Evolutionary conservation across 1,284 basidiomycete species (phyloP), one percentile per base, ranked within the genome.

Genomic region (Malassezia psittaci): DNA sequence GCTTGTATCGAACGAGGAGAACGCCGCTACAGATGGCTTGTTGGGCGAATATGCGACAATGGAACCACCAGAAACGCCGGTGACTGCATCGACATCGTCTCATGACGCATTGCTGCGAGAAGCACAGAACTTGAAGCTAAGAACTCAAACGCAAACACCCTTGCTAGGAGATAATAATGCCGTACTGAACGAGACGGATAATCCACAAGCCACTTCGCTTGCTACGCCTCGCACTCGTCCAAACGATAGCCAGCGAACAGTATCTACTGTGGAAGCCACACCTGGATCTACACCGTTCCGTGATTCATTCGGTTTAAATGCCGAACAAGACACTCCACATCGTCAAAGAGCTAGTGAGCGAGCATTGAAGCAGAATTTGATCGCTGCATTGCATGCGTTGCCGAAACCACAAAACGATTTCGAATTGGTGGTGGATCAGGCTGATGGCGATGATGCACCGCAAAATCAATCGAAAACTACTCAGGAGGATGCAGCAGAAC

Each of bases 331-430:
- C 32, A 72, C 72, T 19, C 66, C 71, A 29, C 52, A 63, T 6
- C 54, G 63, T 35, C 52, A 60, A 24, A 64, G 59, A 45, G 60
- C 55, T 13, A 60, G 62, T 2, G 52, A 56, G 7, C 48, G 53
- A 1, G 34, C 59, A 16, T 65, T 65, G 10, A 63, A 65, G 46
- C 59, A 60, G 13, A 83, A 85, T 2, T 80, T 96, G 49, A 81
- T 85, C 65, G 81, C 84, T 16, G 87, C 87, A 1, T 94, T 99
- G 75, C 81, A 81, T 72, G 84, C 78, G 59, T 79, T 99, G 15
- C 94, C 94, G 0, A 85, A 84, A 63, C 91, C 94, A 0, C 90
- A 96, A 78, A 98, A 98, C 75, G 93, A 98, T 76, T 98, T 96
- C 68, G 91, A 98, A 76, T 78, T 99, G 41, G 82, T 93, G 21